Conservation (phyloP, 1,284 basidiomycete genomes). For the Singerocomus inundabilis region DNA sequence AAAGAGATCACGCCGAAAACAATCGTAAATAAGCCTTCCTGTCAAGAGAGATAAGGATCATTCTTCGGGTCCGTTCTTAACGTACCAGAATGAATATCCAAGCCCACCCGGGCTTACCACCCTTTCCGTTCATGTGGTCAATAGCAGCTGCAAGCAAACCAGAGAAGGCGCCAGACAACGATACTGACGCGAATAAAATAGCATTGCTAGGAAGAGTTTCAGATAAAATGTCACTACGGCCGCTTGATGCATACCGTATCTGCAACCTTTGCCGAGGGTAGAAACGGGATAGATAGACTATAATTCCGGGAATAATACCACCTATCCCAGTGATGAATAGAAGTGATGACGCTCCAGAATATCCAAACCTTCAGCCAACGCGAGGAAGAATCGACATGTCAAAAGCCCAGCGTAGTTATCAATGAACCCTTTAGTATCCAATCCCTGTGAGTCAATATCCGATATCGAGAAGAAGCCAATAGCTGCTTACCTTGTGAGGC, state of each 20-base stretch:
- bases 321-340: constrained; percentile 34
- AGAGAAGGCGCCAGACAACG: constrained; percentile 61
- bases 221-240: neutral
- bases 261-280: constrained; percentile 58
- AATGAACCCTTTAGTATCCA: constrained; percentile 48
- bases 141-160: constrained; percentile 64
- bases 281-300: constrained; percentile 58
- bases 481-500: constrained; percentile 48
- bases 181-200: constrained; percentile 53
- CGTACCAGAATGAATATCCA: constrained; percentile 66
- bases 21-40: constrained; percentile 55
- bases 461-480: neutral
- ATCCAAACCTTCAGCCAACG: constrained; percentile 53
- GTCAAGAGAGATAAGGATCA: neutral
- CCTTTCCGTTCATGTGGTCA: constrained; percentile 49
- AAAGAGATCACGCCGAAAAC: constrained; percentile 47
- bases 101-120: constrained; percentile 50
- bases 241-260: constrained; percentile 40
- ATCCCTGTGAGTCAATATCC: constrained; percentile 4
- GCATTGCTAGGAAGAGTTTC: constrained; percentile 38
- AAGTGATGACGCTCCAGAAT: constrained; percentile 42
- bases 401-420: constrained; percentile 52
- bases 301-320: constrained; percentile 56
- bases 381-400: constrained; percentile 63
- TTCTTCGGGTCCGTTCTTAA: neutral